Evolutionary conservation across 2,329 filamentous ascomycete genomes (phyloP).

Genomic region (Beauveria varroae): DNA sequence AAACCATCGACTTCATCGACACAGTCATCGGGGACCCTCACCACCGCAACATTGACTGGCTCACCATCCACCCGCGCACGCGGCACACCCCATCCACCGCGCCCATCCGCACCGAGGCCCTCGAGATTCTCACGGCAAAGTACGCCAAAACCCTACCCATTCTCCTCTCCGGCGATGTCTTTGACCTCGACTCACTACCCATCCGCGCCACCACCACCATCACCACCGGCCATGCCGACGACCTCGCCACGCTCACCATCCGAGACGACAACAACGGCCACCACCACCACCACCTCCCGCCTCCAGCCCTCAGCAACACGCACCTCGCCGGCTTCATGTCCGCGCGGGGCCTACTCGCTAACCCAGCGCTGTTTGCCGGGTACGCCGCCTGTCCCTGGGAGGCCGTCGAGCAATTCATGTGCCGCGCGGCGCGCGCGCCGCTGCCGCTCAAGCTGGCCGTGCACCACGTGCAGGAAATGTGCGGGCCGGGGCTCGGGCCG

Average conservation of each 20-base stretch:
- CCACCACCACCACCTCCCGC: neutral
- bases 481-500: slow-evolving; percentile 45
- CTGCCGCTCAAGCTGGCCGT: slow-evolving; percentile 56
- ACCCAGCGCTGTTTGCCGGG: slow-evolving; percentile 58
- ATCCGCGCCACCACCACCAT: slow-evolving; percentile 24
- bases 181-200: slow-evolving; percentile 45
- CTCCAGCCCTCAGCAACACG: slow-evolving; percentile 31
- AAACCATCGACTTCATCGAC: slow-evolving; percentile 55
- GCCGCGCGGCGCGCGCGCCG: slow-evolving; percentile 46
- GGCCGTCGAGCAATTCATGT: slow-evolving; percentile 56
- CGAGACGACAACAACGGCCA: slow-evolving; percentile 16
- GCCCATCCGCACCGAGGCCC: slow-evolving; percentile 54
- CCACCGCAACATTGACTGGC: slow-evolving; percentile 53
- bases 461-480: slow-evolving; percentile 64
- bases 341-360: slow-evolving; percentile 58
- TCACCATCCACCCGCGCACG: slow-evolving; percentile 63
- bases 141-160: slow-evolving; percentile 51
- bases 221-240: slow-evolving; percentile 16
- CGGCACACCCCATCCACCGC: slow-evolving; percentile 51
- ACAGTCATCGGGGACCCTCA: slow-evolving; percentile 49
- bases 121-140: slow-evolving; percentile 46
- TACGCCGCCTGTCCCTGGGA: slow-evolving; percentile 51
- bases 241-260: slow-evolving; percentile 24
- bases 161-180: slow-evolving; percentile 63
- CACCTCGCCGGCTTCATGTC: slow-evolving; percentile 60